Conservation (phyloP, 495 filamentous ascomycete species). For the Tuber microsphaerosporum region DNA sequence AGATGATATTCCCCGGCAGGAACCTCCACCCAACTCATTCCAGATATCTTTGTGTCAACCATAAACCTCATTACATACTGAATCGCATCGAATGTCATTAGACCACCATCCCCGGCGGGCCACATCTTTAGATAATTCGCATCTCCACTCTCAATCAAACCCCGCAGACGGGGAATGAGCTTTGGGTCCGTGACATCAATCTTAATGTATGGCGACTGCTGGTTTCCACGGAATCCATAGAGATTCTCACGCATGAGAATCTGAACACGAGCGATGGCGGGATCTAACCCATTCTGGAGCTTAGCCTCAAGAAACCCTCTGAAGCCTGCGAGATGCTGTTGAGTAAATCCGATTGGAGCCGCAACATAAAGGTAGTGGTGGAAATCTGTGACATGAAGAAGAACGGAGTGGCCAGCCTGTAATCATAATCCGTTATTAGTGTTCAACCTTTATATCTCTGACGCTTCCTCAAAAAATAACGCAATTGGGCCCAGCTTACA, state of each 20-base stretch:
- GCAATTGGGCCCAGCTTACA: slow-evolving; percentile 44
- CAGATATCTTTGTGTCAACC: slow-evolving; percentile 87
- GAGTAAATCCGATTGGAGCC: slow-evolving; percentile 72
- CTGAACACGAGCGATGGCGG: slow-evolving; percentile 62
- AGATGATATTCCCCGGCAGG: slow-evolving; percentile 65
- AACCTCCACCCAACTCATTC: slow-evolving; percentile 97
- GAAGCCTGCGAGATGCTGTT: slow-evolving; percentile 67
- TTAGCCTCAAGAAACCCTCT: slow-evolving; percentile 67
- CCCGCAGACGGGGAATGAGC: slow-evolving; percentile 63
- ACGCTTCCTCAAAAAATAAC: background rate
- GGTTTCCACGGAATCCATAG: slow-evolving; percentile 85
- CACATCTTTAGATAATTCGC: slow-evolving; percentile 89
- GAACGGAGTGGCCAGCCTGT: slow-evolving; percentile 77
- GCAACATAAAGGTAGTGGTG: slow-evolving; percentile 92
- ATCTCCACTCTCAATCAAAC: slow-evolving; percentile 61
- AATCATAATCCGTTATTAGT: slow-evolving; percentile 28
- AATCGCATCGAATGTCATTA: slow-evolving; percentile 88
- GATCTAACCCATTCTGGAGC: slow-evolving; percentile 56
- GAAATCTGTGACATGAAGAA: slow-evolving; percentile 92
- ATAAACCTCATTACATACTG: slow-evolving; percentile 94
- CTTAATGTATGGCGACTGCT: slow-evolving; percentile 85
- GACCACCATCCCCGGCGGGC: slow-evolving; percentile 59
- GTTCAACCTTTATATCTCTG: background rate
- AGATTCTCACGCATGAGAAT: slow-evolving; percentile 80
- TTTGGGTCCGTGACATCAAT: slow-evolving; percentile 86